These are phyloP conservation scores for Scenedesmus sp. DNA, from an alignment of 163 green algal species.

Conservation along the genomic window DNA sequence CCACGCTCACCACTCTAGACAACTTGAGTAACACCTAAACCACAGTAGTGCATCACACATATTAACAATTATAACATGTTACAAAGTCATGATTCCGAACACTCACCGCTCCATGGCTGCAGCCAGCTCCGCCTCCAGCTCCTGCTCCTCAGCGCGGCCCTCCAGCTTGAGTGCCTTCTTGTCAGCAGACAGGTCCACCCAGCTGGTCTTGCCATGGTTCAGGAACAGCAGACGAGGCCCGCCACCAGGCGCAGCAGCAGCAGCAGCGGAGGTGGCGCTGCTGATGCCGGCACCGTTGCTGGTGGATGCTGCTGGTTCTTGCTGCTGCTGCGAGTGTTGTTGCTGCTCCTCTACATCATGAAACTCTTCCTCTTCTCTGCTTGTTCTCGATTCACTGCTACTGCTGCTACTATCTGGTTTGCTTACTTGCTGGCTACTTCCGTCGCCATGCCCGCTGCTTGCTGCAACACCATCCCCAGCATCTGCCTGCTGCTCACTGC, in stretches of 20 bases:
- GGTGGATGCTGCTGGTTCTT: neutral
- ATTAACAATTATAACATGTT: neutral
- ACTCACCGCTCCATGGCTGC: conserved; percentile 45
- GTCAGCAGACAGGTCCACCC: conserved; percentile 65
- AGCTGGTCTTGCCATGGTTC: conserved; percentile 57
- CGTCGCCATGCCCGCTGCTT: neutral
- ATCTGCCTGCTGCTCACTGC: neutral
- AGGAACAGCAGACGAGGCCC: neutral
- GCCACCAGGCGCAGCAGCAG: neutral
- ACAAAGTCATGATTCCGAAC: neutral
- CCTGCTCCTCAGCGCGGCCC: conserved; percentile 27
- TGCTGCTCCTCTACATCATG: neutral
- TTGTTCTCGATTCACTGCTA: neutral
- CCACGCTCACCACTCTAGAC: too few relatives aligned
- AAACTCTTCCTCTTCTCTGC: neutral
- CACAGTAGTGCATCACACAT: neutral
- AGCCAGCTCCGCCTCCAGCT: conserved; percentile 31
- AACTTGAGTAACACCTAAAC: too few relatives aligned
- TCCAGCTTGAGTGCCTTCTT: conserved; percentile 43
- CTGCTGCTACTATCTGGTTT: neutral
- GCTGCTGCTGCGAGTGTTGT: conserved; percentile 16
- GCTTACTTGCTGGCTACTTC: neutral
- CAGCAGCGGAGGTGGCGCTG: neutral
- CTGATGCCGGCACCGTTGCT: neutral
- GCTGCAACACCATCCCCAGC: neutral